phyloP scores from a whole-genome alignment of 2,329 filamentous ascomycete genomes.

The Diplodia mutila region DNA sequence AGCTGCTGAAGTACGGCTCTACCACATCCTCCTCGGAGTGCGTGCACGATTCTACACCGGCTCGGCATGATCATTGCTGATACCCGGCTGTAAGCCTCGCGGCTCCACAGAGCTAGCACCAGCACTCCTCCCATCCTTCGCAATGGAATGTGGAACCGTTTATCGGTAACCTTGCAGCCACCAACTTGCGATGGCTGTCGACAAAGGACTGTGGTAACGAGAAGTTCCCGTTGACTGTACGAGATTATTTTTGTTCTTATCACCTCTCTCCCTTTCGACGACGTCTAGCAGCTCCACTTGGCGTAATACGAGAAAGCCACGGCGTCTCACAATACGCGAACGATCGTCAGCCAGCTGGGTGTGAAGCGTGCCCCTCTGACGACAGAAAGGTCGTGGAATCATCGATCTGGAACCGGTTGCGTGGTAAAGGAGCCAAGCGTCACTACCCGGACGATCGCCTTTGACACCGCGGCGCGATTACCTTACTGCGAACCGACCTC shows the following conservation, averaged over 20 bases:
- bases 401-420: neutral
- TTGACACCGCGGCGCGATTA: neutral
- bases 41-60: neutral
- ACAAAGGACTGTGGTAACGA: neutral
- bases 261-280: neutral
- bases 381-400: neutral
- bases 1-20: neutral
- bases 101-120: neutral
- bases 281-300: neutral
- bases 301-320: neutral
- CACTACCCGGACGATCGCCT: neutral
- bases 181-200: neutral
- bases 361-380: neutral
- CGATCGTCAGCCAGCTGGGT: neutral
- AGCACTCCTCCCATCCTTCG: neutral
- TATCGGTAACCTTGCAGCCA: neutral
- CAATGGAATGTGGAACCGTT: neutral
- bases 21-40: neutral
- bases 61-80: neutral
- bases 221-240: neutral
- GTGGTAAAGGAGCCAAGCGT: neutral
- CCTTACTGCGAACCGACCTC: slow-evolving; percentile 9
- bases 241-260: neutral
- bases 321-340: neutral
- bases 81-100: neutral